Conservation (phyloP, 257 asterid species). For the Craterostigma plantagineum region DNA sequence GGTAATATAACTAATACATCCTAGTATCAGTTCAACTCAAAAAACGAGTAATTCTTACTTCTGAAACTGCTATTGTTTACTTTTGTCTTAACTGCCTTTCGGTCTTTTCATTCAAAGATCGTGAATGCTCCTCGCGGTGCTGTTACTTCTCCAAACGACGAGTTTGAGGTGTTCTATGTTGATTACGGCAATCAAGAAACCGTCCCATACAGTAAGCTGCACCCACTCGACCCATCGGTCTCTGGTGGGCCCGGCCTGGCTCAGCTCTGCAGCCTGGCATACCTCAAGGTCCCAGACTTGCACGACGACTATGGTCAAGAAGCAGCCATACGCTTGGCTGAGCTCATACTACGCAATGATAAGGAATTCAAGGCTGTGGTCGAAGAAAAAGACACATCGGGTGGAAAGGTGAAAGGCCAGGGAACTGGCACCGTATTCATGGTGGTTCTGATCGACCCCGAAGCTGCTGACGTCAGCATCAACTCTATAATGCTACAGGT, state of each 20-base stretch:
- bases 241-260: constrained; percentile 76
- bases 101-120: constrained; percentile 17
- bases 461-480: constrained; percentile 47
- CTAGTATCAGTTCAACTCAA: no score
- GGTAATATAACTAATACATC: no score
- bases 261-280: constrained; percentile 80
- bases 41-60: no score
- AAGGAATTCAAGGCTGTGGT: constrained; percentile 64
- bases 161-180: constrained; percentile 81
- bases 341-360: constrained; percentile 32
- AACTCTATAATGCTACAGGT: constrained; percentile 87
- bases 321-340: constrained; percentile 55
- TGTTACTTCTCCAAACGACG: constrained; percentile 52
- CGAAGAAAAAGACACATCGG: constrained; percentile 71
- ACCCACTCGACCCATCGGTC: constrained; percentile 62
- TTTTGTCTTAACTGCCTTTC: background rate
- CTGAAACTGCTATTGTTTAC: no score
- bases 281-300: constrained; percentile 56
- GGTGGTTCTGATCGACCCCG: constrained; percentile 61
- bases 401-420: constrained; percentile 90
- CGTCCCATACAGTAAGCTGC: constrained; percentile 52
- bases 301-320: constrained; percentile 89
- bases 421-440: constrained; percentile 73
- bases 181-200: constrained; percentile 93
- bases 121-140: constrained; percentile 69